Evolutionary conservation across 495 filamentous ascomycete species (phyloP).

Genomic region (Poronia punctata): DNA sequence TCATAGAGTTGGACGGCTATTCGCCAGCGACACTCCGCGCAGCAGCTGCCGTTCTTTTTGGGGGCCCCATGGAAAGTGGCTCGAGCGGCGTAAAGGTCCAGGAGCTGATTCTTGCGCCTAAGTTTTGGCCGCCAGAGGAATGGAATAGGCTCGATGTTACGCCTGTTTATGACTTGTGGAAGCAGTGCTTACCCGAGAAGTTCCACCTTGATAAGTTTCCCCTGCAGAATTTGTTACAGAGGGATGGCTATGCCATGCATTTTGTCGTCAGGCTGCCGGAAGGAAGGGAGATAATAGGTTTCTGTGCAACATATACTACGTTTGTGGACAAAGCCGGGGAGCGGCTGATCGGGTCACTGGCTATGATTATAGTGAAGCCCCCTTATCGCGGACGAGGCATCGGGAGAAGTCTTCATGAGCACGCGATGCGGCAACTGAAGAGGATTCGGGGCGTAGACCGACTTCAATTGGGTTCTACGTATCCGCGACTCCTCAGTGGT

Average conservation of each 20-base stretch:
- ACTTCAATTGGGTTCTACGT: constrained; percentile 54
- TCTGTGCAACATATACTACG: constrained; percentile 54
- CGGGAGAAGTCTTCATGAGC: constrained; percentile 50
- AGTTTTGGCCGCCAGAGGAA: constrained; percentile 39
- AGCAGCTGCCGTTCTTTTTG: constrained; percentile 50
- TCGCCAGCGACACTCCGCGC: constrained; percentile 44
- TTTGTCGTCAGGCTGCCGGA: constrained; percentile 52
- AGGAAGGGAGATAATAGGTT: constrained; percentile 45
- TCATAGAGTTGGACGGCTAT: constrained; percentile 42
- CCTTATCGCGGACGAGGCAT: constrained; percentile 47
- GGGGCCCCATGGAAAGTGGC: constrained; percentile 20
- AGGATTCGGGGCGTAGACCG: constrained; percentile 47
- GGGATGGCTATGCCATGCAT: constrained; percentile 55
- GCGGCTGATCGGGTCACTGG: constrained; percentile 51
- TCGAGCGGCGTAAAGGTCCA: constrained; percentile 24
- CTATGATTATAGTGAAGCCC: constrained; percentile 50
- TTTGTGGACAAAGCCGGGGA: constrained; percentile 46
- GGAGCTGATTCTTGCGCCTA: constrained; percentile 32
- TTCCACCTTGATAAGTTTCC: constrained; percentile 38
- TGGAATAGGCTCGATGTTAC: constrained; percentile 40
- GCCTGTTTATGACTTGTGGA: constrained; percentile 44
- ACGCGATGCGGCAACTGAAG: constrained; percentile 45
- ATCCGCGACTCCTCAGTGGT: constrained; percentile 54
- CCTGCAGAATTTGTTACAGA: constrained; percentile 47
- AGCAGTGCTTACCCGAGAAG: constrained; percentile 36